A percentile compares a stretch with the other conserved stretches of the same genome.
Conservation (phyloP, 2,329 filamentous ascomycete genomes). For the Microdochium bolleyi region DNA sequence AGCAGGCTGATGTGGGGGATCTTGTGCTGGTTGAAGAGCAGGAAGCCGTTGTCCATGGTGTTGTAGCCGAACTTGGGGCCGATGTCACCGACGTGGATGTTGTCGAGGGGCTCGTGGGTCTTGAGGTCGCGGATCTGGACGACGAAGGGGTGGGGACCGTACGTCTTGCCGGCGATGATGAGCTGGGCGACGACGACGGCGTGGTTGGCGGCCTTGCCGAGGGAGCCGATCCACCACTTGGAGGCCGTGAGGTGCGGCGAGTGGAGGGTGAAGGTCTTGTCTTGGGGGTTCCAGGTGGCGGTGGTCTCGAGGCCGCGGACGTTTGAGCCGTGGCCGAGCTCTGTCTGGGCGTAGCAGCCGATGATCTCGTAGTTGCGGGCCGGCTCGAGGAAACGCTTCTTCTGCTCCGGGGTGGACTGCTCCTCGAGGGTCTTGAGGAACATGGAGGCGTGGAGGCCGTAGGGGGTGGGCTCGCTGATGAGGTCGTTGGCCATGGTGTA, state of each 20-base stretch:
- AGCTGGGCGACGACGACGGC: constrained; percentile 76
- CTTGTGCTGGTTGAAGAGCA: constrained; percentile 70
- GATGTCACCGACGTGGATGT: constrained; percentile 71
- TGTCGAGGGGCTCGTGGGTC: constrained; percentile 61
- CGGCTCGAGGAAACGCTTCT: constrained; percentile 62
- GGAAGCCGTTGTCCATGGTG: constrained; percentile 76
- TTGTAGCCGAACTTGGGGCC: constrained; percentile 75
- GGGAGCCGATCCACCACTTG: constrained; percentile 81
- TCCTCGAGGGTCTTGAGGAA: constrained; percentile 53
- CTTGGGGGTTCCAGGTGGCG: constrained; percentile 63
- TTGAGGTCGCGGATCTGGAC: constrained; percentile 65
- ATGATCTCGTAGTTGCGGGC: constrained; percentile 65
- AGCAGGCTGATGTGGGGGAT: constrained; percentile 69
- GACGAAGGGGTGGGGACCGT: constrained; percentile 71
- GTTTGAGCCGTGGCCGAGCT: constrained; percentile 72
- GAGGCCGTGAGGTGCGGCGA: constrained; percentile 66
- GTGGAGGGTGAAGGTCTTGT: constrained; percentile 69
- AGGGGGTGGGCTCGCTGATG: constrained; percentile 66
- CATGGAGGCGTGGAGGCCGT: constrained; percentile 58
- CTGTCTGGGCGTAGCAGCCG: constrained; percentile 75
- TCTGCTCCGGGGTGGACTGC: constrained; percentile 66
- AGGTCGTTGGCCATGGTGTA: constrained; percentile 57
- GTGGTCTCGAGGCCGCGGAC: constrained; percentile 66
- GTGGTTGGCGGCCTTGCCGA: constrained; percentile 68
- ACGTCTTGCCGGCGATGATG: constrained; percentile 57